These are phyloP conservation scores for Fagus crenata DNA, from an alignment of 306 rosid genomes.

Conservation along the genomic window DNA sequence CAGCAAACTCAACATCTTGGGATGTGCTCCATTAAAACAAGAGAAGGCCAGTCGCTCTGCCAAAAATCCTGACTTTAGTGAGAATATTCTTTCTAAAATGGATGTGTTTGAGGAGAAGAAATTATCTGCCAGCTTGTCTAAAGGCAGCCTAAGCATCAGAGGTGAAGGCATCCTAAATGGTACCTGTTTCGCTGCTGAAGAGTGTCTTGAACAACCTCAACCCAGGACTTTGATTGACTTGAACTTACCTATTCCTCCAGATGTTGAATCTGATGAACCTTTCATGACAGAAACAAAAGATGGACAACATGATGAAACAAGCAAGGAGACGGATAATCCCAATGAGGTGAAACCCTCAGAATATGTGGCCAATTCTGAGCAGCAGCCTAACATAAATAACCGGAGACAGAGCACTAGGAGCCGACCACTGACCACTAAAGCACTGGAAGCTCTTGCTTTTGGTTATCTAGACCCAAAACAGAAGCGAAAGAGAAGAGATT, in stretches of 20 bases:
- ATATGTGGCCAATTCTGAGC: constrained; percentile 39
- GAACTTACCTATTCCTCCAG: constrained; percentile 59
- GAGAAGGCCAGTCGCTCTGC: constrained; percentile 42
- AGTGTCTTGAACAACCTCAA: constrained; percentile 45
- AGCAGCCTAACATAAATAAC: constrained; percentile 39
- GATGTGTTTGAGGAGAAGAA: constrained; percentile 34
- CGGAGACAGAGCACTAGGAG: constrained; percentile 82
- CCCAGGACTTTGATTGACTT: constrained; percentile 58
- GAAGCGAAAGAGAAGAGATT: constrained; percentile 59
- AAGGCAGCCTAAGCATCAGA: constrained; percentile 35
- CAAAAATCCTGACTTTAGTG: constrained; percentile 33
- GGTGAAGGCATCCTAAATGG: constrained; percentile 34
- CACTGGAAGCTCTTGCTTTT: constrained; percentile 81
- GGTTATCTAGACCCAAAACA: constrained; percentile 86
- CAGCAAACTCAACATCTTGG: constrained; percentile 31
- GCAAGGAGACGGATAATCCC: constrained; percentile 39
- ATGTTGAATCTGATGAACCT: constrained; percentile 55
- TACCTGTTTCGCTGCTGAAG: constrained; percentile 36
- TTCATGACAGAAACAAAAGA: constrained; percentile 29
- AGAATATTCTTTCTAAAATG: constrained; percentile 32
- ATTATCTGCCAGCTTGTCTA: constrained; percentile 36
- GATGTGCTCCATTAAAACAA: constrained; percentile 42
- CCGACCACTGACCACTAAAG: constrained; percentile 80
- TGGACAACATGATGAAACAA: constrained; percentile 34
- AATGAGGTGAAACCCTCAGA: constrained; percentile 29